Conservation (phyloP, 2,329 filamentous ascomycete genomes). For the Pseudopyrenochaeta lycopersici region DNA sequence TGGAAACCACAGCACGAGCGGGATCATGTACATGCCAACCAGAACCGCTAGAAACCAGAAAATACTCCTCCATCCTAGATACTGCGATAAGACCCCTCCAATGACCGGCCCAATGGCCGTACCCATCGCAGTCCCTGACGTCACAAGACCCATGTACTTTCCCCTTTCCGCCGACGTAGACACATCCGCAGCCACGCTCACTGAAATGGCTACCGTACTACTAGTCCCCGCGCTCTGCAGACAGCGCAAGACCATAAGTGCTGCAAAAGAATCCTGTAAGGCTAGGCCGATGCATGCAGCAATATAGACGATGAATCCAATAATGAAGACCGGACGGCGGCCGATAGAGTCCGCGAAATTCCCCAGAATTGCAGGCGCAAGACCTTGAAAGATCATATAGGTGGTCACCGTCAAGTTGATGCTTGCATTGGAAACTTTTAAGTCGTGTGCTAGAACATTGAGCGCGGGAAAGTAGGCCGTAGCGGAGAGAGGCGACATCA, state of each 20-base stretch:
- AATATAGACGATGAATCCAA: conserved; percentile 53
- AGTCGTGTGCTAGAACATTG: conserved; percentile 51
- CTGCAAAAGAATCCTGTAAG: conserved; percentile 47
- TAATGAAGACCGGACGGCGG: conserved; percentile 51
- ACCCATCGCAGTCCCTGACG: conserved; percentile 48
- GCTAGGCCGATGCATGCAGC: conserved; percentile 54
- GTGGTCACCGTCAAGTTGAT: conserved; percentile 58
- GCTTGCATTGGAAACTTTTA: conserved; percentile 46
- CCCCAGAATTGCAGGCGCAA: conserved; percentile 55
- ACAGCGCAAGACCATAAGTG: conserved; percentile 52
- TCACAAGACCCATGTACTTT: conserved; percentile 53
- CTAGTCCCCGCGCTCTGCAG: conserved; percentile 56
- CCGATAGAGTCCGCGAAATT: conserved; percentile 53
- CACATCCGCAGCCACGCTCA: conserved; percentile 55
- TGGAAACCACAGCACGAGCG: conserved; percentile 30
- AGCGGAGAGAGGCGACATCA: neutral
- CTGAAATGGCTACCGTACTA: conserved; percentile 55
- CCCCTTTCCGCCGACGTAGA: conserved; percentile 53
- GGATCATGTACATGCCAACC: conserved; percentile 46
- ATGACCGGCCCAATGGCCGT: conserved; percentile 60
- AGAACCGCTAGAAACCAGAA: conserved; percentile 65
- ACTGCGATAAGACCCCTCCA: conserved; percentile 58
- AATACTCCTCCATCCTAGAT: conserved; percentile 61
- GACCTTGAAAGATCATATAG: conserved; percentile 56
- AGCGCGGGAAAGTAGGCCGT: conserved; percentile 60